Base-by-base conservation (phyloP, 78 protist species). In the Dictyostelium firmibasis region DNA sequence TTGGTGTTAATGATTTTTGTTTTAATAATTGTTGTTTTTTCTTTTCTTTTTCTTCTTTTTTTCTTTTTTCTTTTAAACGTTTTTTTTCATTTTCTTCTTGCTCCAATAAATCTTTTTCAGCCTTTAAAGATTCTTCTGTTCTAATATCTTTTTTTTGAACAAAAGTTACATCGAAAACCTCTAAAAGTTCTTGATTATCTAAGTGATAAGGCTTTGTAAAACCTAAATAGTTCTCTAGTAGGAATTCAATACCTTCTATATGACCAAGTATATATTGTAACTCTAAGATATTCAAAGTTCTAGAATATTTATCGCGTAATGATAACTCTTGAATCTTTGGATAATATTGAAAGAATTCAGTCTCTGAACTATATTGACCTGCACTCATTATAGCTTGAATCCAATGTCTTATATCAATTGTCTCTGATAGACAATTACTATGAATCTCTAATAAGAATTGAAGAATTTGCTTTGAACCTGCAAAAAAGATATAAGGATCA, bases 51-150 rank as follows among this genome's bases (percentile, higher is more conserved):
- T 77, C 64, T 72, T 72, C n/a, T 33, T 72, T 72, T 29, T 72
- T 35, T 77, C 13, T 33, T 76, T 77, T 77, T 38, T 41, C 50
- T 77, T 77, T 35, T 33, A 41, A n/a, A 38, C 47, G n/a, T 27
- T 77, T 77, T 43, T 76, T 77, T 77, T 77, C 83, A 77, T 10
- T 77, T 43, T 77, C 83, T 43, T 41, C 83, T n/a, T 41, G 83
- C 23, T 18, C 36, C 9, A 77, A 18, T 41, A 77, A n/a, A 41
- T 77, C 83, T 8, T 38, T 18, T 77, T 77, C 83, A n/a, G 83
- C 83, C n/a, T 77, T 43, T 9, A 77, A 20, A 7, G 83, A 77
- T 77, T 77, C 83, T 77, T 35, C n/a, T 8, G 83, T n/a, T n/a
- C 83, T 43, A 10, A n/a, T 35, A 43, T 35, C 57, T 77, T 77